These are phyloP conservation scores for Yamadazyma tumulicola DNA, from an alignment of 805 yeast genomes.

Conservation along the genomic window DNA sequence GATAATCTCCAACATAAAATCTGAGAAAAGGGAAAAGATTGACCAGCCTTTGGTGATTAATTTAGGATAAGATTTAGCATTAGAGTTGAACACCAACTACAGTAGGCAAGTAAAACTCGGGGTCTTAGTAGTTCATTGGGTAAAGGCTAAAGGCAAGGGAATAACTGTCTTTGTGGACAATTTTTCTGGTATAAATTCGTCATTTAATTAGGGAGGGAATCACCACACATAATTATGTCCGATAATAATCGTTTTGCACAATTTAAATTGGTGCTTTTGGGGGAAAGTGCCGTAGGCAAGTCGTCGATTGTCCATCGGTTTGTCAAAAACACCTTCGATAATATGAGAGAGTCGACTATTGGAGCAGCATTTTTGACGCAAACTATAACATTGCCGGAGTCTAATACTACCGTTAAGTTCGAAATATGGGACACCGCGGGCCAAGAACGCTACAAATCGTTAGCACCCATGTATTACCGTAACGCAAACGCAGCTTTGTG, in stretches of 20 bases:
- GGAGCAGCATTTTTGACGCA: conserved; percentile 84
- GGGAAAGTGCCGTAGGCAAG: conserved; percentile 84
- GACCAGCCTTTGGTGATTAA: neutral
- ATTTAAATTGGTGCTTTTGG: conserved; percentile 67
- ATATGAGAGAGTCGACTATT: conserved; percentile 72
- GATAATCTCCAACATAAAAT: no score
- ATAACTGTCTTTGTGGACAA: no score
- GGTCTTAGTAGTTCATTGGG: no score
- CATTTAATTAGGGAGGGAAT: no score
- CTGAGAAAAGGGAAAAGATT: neutral
- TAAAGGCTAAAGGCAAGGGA: neutral
- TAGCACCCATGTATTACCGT: conserved; percentile 46
- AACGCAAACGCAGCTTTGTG: conserved; percentile 69
- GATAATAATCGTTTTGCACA: conserved; percentile 28
- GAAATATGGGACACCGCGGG: conserved; percentile 97
- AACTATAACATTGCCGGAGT: conserved; percentile 51
- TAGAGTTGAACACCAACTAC: neutral
- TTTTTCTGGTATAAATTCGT: no score
- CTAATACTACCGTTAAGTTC: conserved; percentile 55
- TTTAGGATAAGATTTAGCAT: neutral
- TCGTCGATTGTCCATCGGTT: conserved; percentile 56
- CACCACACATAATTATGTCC: no score
- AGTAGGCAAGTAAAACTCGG: neutral
- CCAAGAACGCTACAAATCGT: conserved; percentile 48
- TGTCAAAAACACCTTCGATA: conserved; percentile 71